Evolutionary conservation across 2,329 filamentous ascomycete species (phyloP).

Genomic region (Penicillium glabrum): DNA sequence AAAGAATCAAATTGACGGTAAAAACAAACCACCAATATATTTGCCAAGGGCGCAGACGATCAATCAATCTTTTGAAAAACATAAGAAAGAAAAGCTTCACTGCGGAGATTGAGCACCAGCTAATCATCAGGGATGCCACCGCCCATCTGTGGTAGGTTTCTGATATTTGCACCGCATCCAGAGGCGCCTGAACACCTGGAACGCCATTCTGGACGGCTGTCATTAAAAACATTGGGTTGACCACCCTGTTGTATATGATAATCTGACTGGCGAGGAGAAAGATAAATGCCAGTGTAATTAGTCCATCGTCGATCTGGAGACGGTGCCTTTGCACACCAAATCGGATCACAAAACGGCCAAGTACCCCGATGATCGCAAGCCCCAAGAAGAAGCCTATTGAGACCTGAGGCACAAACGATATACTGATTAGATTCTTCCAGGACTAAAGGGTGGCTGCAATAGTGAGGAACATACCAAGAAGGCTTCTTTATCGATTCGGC

Average conservation of each 20-base stretch:
- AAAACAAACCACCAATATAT: slow-evolving; percentile 1
- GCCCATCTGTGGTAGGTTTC: neutral
- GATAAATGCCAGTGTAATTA: neutral
- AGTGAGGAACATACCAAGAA: neutral
- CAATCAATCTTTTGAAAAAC: neutral
- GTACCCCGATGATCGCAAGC: neutral
- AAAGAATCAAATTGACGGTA: neutral
- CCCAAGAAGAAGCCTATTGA: neutral
- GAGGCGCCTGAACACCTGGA: neutral
- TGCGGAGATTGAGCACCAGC: neutral
- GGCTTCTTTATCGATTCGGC: neutral
- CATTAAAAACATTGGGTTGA: neutral
- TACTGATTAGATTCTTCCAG: too few species aligned
- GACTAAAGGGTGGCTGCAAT: too few species aligned
- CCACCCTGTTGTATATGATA: neutral
- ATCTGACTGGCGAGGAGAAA: neutral
- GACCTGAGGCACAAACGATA: neutral
- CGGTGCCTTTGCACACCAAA: neutral
- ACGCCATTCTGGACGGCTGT: neutral
- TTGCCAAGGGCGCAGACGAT: neutral
- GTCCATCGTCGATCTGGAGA: neutral
- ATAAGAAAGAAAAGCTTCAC: neutral
- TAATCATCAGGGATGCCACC: neutral
- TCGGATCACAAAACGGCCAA: neutral
- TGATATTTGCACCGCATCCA: neutral